Conservation (phyloP, 257 asterid genomes). For the Pogostemon cablin region DNA sequence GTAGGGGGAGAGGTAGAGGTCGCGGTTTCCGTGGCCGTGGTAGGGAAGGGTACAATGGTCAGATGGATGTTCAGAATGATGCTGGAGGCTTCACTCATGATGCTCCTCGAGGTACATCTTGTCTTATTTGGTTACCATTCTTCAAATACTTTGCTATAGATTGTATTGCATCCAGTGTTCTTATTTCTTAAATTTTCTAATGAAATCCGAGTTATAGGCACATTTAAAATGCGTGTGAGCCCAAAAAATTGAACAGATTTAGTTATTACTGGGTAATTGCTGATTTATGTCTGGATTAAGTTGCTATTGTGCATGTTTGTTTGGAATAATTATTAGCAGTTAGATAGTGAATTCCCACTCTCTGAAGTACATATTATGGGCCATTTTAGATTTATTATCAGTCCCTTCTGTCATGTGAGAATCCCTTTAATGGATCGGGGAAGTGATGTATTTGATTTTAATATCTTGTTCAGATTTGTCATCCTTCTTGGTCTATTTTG, state of each 20-base stretch:
- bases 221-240: too few relatives aligned
- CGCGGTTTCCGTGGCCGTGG: slow-evolving; percentile 80
- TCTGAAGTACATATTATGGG: not conserved
- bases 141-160: not conserved
- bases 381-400: not conserved
- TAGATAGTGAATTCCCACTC: too few relatives aligned
- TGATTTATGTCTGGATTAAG: too few relatives aligned
- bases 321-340: too few relatives aligned
- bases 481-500: too few relatives aligned
- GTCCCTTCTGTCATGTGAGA: not conserved
- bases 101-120: slow-evolving; percentile 49
- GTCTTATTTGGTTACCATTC: not conserved
- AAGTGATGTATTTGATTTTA: not conserved
- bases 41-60: slow-evolving; percentile 81
- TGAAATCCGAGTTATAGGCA: too few relatives aligned
- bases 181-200: not conserved
- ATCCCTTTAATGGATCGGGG: not conserved
- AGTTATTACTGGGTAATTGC: too few relatives aligned
- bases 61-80: slow-evolving; percentile 54
- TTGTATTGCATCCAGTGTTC: too few relatives aligned
- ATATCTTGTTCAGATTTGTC: too few relatives aligned
- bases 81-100: slow-evolving; percentile 68
- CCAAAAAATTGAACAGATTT: too few relatives aligned
- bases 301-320: too few relatives aligned
- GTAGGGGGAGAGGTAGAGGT: slow-evolving; percentile 85